Percentiles rank a stretch among this genome's conserved stretches.
Conservation (phyloP, 2,329 filamentous ascomycete genomes). For the Diaporthe nobilis region DNA sequence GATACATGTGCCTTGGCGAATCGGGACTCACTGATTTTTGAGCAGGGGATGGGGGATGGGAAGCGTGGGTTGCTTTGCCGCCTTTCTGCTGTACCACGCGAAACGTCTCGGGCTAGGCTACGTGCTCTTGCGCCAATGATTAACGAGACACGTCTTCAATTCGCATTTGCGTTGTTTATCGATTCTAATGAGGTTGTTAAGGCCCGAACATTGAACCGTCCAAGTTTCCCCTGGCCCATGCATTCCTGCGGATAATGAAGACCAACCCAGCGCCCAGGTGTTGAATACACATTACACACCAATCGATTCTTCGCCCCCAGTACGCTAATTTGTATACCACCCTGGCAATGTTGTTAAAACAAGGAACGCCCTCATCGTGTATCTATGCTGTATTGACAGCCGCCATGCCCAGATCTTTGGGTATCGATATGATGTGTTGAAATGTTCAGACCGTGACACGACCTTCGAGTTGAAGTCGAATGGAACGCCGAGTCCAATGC, state of each 20-base stretch:
- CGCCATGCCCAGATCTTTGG: conserved; percentile 16
- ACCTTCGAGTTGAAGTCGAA: conserved; percentile 41
- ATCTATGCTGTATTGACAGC: conserved; percentile 8
- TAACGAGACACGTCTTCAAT: neutral
- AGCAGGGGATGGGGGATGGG: neutral
- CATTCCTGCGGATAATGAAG: neutral
- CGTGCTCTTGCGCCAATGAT: neutral
- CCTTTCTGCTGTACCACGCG: conserved; percentile 4
- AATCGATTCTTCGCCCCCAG: neutral
- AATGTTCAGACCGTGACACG: conserved; percentile 32
- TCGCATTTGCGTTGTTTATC: neutral
- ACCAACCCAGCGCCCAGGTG: neutral
- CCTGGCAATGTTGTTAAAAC: conserved; percentile 23
- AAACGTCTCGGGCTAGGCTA: neutral
- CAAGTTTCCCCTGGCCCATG: neutral
- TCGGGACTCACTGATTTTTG: neutral
- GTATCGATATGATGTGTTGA: conserved; percentile 38
- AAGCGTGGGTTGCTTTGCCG: neutral
- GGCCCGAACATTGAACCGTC: neutral
- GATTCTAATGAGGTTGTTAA: neutral
- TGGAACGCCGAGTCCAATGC: conserved; percentile 34
- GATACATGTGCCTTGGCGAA: neutral
- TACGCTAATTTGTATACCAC: neutral
- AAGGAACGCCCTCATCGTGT: conserved; percentile 27
- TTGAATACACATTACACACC: conserved; percentile 15